Conservation (phyloP, 805 yeast genomes). For the Zygoascus tannicola region DNA sequence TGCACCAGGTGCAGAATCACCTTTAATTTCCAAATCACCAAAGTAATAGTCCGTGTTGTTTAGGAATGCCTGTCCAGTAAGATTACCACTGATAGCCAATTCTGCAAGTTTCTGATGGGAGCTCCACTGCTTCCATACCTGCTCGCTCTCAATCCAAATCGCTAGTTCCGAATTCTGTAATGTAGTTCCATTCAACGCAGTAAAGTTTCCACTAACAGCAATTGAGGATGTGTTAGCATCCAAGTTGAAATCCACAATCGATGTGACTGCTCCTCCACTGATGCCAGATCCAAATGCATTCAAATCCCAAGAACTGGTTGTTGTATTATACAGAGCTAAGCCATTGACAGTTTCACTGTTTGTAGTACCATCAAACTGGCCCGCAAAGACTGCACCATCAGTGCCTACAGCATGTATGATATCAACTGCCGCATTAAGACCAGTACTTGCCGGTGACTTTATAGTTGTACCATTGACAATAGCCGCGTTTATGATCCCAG, state of each 20-base stretch:
- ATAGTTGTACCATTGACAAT: constrained; percentile 7
- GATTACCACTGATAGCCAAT: constrained; percentile 9
- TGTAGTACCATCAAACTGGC: constrained; percentile 33
- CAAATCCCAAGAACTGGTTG: constrained; percentile 9
- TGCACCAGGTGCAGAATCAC: constrained; percentile 25
- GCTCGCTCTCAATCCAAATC: constrained; percentile 17
- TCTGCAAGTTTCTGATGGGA: constrained; percentile 3
- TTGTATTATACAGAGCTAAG: constrained; percentile 15
- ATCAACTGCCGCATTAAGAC: constrained; percentile 34
- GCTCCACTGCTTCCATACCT: constrained; percentile 16
- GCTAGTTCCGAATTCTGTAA: constrained; percentile 12
- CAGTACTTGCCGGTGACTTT: constrained; percentile 27
- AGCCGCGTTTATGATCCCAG: constrained; percentile 7
- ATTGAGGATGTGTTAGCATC: constrained; percentile 19
- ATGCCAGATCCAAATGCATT: constrained; percentile 16
- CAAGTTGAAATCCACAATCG: constrained; percentile 14
- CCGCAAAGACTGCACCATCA: constrained; percentile 37
- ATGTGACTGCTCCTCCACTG: constrained; percentile 14
- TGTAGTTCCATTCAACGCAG: constrained; percentile 10
- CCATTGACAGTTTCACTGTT: constrained; percentile 5
- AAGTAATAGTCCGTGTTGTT: constrained; percentile 17
- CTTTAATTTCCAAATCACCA: constrained; percentile 23
- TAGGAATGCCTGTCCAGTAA: constrained; percentile 9
- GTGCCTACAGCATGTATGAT: constrained; percentile 24
- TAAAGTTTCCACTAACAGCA: constrained; percentile 21